Evolutionary conservation across 768 basidiomycete genomes (phyloP).

Genomic region (Galerina marginata): DNA sequence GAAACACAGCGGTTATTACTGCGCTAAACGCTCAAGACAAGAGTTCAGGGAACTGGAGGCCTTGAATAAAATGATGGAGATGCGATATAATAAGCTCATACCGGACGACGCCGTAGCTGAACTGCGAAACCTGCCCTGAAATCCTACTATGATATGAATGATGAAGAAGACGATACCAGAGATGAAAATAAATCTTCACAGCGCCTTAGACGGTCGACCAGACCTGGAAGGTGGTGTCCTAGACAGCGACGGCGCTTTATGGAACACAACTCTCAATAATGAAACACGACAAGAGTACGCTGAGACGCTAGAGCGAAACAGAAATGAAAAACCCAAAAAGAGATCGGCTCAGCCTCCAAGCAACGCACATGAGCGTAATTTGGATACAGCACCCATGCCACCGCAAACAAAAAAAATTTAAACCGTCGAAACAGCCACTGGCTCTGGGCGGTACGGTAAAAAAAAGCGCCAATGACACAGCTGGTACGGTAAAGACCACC

Average conservation of each 20-base stretch:
- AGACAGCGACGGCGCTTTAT: neutral
- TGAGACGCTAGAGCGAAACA: no score
- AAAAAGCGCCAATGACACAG: no score
- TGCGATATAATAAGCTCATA: neutral
- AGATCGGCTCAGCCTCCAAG: no score
- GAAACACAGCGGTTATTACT: constrained; percentile 41
- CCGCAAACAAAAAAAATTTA: no score
- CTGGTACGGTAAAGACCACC: no score
- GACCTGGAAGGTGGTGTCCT: neutral
- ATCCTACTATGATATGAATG: neutral
- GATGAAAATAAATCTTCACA: neutral
- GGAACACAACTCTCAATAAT: neutral
- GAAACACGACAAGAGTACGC: no score
- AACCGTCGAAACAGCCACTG: neutral
- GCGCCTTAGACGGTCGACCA: neutral
- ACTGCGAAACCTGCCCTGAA: neutral
- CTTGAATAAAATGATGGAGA: neutral
- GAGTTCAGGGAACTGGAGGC: constrained; percentile 1
- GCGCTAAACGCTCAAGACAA: constrained; percentile 23
- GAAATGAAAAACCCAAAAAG: no score
- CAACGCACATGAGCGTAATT: no score
- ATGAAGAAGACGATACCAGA: neutral
- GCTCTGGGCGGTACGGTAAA: no score
- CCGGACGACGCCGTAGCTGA: neutral
- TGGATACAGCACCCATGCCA: no score